Evolutionary conservation across 2,329 filamentous ascomycete genomes (phyloP).

Genomic region (Ophiostoma perfectum): DNA sequence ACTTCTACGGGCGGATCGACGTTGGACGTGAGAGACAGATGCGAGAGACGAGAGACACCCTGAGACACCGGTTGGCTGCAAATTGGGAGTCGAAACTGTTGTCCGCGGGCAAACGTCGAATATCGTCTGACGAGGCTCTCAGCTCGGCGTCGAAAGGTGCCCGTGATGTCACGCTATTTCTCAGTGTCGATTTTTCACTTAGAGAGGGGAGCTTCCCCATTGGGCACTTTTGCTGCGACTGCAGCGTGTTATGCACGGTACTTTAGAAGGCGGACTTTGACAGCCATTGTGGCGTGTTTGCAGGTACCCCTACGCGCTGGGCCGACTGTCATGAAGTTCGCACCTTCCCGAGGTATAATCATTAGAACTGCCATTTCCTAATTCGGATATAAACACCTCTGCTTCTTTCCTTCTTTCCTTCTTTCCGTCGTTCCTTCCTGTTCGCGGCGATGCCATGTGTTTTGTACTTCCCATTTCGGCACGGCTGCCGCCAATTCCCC

Average conservation of each 20-base stretch:
- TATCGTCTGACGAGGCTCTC: background rate
- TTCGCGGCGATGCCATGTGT: too few relatives aligned
- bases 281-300: background rate
- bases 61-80: too few relatives aligned
- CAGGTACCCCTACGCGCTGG: background rate
- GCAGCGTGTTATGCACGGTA: constrained; percentile 1
- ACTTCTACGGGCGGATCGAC: background rate
- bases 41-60: background rate
- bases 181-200: background rate
- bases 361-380: too few relatives aligned
- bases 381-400: too few relatives aligned
- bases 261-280: background rate
- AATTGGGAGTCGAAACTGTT: background rate
- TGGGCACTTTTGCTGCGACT: too few relatives aligned
- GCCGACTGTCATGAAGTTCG: background rate
- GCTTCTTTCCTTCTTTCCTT: too few relatives aligned
- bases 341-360: too few relatives aligned
- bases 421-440: too few relatives aligned
- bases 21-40: background rate
- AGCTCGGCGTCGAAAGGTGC: too few relatives aligned
- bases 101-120: background rate
- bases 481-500: background rate
- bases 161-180: background rate
- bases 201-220: background rate
- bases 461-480: background rate